A percentile compares a stretch with the other conserved stretches of the same genome.
Evolutionary conservation across 1,284 basidiomycete species (phyloP).

Genomic region (Heliocybe sulcata): DNA sequence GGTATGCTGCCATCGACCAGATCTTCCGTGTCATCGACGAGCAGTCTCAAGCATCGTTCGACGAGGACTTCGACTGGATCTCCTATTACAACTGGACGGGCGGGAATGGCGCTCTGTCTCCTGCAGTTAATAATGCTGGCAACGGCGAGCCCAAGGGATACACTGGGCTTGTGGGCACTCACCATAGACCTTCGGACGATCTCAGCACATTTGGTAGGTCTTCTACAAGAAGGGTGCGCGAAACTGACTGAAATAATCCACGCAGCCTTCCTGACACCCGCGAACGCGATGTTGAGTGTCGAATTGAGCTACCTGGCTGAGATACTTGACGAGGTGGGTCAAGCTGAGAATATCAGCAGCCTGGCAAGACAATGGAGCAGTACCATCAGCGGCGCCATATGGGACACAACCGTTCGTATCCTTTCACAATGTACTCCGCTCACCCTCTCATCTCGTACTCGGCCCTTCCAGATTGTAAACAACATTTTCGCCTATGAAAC

Average conservation of each 20-base stretch:
- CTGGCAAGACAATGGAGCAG: slow-evolving; percentile 52
- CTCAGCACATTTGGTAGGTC: slow-evolving; percentile 55
- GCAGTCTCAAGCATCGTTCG: slow-evolving; percentile 68
- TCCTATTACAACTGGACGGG: slow-evolving; percentile 81
- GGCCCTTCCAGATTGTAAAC: slow-evolving; percentile 38
- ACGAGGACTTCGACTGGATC: slow-evolving; percentile 60
- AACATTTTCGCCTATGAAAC: slow-evolving; percentile 73
- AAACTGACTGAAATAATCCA: not conserved
- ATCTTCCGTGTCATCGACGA: slow-evolving; percentile 71
- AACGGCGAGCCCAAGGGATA: slow-evolving; percentile 65
- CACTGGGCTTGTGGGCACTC: slow-evolving; percentile 60
- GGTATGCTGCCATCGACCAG: slow-evolving; percentile 62
- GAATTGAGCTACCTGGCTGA: slow-evolving; percentile 55
- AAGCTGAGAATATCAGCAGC: slow-evolving; percentile 41
- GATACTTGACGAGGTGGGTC: slow-evolving; percentile 44
- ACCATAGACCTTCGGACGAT: slow-evolving; percentile 73
- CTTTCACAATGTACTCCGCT: not conserved
- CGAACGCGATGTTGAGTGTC: slow-evolving; percentile 68
- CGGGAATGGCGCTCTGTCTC: slow-evolving; percentile 51
- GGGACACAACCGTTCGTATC: slow-evolving; percentile 47
- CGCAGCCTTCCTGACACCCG: slow-evolving; percentile 64
- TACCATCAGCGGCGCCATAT: slow-evolving; percentile 56
- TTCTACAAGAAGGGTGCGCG: not conserved
- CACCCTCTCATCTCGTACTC: not conserved
- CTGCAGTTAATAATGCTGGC: slow-evolving; percentile 55